Percentiles rank a stretch among this genome's conserved stretches.
phyloP scores from a whole-genome alignment of 768 basidiomycete species.

The Sutorius australiensis region DNA sequence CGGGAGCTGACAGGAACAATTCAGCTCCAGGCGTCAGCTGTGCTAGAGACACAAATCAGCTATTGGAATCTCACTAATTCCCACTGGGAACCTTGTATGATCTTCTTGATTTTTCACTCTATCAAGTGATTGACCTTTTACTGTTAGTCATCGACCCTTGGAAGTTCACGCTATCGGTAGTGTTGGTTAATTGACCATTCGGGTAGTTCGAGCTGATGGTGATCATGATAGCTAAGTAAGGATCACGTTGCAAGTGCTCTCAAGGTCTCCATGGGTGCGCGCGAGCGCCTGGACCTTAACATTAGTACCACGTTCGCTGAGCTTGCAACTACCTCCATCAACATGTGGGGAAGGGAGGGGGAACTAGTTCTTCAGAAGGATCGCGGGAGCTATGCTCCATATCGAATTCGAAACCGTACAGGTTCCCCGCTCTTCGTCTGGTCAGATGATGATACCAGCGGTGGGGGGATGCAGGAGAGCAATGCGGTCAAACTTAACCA shows the following conservation, averaged over 20 bases:
- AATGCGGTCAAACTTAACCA: slow-evolving; percentile 61
- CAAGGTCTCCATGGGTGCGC: slow-evolving; percentile 61
- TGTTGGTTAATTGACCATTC: slow-evolving; percentile 2
- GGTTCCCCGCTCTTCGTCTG: slow-evolving; percentile 83
- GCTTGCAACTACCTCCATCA: slow-evolving; percentile 68
- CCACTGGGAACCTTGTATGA: slow-evolving; percentile 91
- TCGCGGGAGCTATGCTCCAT: slow-evolving; percentile 89
- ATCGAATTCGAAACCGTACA: slow-evolving; percentile 87
- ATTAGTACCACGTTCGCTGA: slow-evolving; percentile 88
- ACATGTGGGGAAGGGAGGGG: slow-evolving; percentile 71
- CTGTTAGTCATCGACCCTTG: slow-evolving; percentile 88
- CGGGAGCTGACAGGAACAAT: slow-evolving; percentile 1
- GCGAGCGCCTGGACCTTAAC: slow-evolving; percentile 87
- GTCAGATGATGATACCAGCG: slow-evolving; percentile 69
- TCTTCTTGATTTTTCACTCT: slow-evolving; percentile 5
- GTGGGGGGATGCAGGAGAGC: slow-evolving; percentile 42
- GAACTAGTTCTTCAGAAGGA: slow-evolving; percentile 69
- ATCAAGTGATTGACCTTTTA: slow-evolving; percentile 9
- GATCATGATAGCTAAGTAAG: slow-evolving; percentile 48
- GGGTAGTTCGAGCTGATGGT: slow-evolving; percentile 12
- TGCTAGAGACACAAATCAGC: slow-evolving; percentile 77
- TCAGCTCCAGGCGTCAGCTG: slow-evolving; percentile 81
- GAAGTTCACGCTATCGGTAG: slow-evolving; percentile 75
- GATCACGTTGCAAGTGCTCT: slow-evolving; percentile 49
- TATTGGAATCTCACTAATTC: slow-evolving; percentile 98